phyloP scores from a whole-genome alignment of 176 grass and related monocot genomes.

The Melocanna baccifera region DNA sequence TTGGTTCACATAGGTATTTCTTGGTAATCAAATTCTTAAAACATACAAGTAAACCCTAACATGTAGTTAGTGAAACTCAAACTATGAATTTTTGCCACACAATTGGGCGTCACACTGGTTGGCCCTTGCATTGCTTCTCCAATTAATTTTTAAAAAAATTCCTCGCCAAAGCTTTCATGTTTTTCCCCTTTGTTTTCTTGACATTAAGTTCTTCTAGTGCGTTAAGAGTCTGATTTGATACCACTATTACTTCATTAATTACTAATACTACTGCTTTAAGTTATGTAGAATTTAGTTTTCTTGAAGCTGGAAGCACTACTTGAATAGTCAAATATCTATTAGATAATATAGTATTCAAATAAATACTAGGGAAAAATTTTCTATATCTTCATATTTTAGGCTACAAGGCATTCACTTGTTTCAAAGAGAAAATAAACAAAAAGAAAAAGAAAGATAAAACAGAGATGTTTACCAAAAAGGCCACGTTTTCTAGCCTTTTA shows the following conservation, averaged over 20 bases:
- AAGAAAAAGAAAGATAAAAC: not conserved
- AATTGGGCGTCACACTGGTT: not conserved
- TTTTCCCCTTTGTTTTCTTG: not conserved
- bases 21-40: not conserved
- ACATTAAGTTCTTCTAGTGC: not conserved
- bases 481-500: not conserved
- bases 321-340: not conserved
- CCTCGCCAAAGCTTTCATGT: not conserved
- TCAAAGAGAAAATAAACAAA: not conserved
- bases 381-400: not conserved
- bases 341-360: not conserved
- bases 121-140: not conserved
- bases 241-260: not conserved
- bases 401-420: not conserved
- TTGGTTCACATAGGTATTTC: not conserved
- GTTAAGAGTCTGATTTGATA: not conserved
- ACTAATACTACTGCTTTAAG: not conserved
- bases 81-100: not conserved
- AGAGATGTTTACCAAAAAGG: not conserved
- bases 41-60: not conserved
- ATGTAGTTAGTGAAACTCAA: not conserved
- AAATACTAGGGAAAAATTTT: not conserved
- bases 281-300: not conserved
- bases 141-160: not conserved
- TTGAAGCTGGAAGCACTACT: no score